Evolutionary conservation across 257 asterid genomes (phyloP).

Genomic region (Gardenia jasminoides): DNA sequence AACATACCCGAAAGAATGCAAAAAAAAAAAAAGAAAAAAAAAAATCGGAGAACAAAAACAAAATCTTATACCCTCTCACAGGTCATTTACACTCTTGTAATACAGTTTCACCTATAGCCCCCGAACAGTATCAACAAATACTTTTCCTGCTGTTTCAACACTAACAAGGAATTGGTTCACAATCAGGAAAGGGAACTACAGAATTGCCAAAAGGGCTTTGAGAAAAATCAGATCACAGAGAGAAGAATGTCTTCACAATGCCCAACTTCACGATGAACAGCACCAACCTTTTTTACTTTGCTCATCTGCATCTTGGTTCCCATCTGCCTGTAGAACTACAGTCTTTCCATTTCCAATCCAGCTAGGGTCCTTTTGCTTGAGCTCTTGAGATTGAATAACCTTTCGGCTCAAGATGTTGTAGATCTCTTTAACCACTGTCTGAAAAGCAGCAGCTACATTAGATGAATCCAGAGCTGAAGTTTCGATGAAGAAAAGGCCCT

Average conservation of each 20-base stretch:
- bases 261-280: conserved; percentile 52
- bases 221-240: neutral
- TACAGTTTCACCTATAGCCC: conserved; percentile 29
- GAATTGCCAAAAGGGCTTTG: conserved; percentile 9
- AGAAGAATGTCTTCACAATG: conserved; percentile 2
- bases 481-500: conserved; percentile 83
- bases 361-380: conserved; percentile 54
- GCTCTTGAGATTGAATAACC: conserved; percentile 94
- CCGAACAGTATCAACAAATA: conserved; percentile 12
- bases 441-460: conserved; percentile 71
- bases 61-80: conserved; percentile 12
- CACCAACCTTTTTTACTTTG: conserved; percentile 52
- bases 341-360: conserved; percentile 64
- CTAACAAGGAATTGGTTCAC: conserved; percentile 15
- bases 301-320: conserved; percentile 36
- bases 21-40: neutral
- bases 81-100: conserved; percentile 39
- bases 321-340: conserved; percentile 68
- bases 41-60: neutral
- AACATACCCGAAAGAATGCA: neutral
- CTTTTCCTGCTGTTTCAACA: conserved; percentile 11
- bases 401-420: conserved; percentile 78
- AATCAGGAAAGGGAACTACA: conserved; percentile 2
- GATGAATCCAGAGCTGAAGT: conserved; percentile 95
- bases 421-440: conserved; percentile 80